Percentiles rank a stretch among this genome's conserved stretches.
These are phyloP conservation scores for Seiridium cupressi DNA, from an alignment of 2,329 filamentous ascomycete genomes.

Conservation along the genomic window DNA sequence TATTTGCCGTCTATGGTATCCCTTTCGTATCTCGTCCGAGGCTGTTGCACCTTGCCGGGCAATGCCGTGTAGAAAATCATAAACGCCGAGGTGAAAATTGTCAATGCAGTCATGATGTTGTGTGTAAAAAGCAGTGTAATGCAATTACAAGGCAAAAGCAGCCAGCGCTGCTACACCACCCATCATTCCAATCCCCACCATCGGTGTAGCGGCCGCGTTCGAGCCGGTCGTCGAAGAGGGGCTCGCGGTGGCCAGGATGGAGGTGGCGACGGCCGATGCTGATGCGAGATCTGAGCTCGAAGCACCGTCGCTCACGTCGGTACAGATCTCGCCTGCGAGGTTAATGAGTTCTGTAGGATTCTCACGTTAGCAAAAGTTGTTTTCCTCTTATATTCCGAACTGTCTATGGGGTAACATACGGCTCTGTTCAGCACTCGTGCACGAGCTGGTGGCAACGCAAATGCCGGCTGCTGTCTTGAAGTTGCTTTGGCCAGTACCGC, in stretches of 20 bases:
- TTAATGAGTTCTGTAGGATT: constrained; percentile 13
- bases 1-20: neutral
- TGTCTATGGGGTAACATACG: constrained; percentile 17
- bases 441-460: constrained; percentile 19
- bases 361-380: neutral
- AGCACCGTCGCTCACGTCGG: constrained; percentile 18
- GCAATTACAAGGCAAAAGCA: constrained; percentile 21
- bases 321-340: constrained; percentile 26
- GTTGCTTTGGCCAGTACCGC: constrained; percentile 16
- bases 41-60: neutral
- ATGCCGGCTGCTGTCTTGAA: constrained; percentile 20
- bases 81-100: neutral
- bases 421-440: constrained; percentile 17
- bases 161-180: constrained; percentile 22
- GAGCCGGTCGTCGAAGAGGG: constrained; percentile 12
- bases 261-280: constrained; percentile 25
- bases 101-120: neutral
- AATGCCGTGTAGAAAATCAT: neutral
- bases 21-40: neutral
- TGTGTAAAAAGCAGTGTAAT: constrained; percentile 15
- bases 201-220: constrained; percentile 21
- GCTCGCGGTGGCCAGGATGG: constrained; percentile 17
- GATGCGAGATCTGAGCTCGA: constrained; percentile 23
- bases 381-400: neutral
- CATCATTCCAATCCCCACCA: constrained; percentile 23